Base-by-base conservation (phyloP, 306 rosid species). In the Macrotyloma uniflorum region DNA sequence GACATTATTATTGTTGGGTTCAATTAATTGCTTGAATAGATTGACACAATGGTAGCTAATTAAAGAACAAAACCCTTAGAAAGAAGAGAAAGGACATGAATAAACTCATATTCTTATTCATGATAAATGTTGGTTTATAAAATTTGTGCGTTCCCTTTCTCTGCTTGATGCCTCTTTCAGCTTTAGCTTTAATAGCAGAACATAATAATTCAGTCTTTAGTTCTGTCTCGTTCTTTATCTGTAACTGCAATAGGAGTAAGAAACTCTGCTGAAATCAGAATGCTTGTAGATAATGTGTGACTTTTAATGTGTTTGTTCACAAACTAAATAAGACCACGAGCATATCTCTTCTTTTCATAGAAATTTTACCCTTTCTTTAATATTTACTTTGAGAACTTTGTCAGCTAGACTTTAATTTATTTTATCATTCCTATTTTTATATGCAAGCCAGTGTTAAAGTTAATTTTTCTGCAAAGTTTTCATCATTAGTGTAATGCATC, bases 261-360 rank as follows among this genome's bases (percentile, higher is more conserved):
- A 45, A 57, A 64, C 73, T 58, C 74, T 49, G 58, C 46, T 55
- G 63, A 84, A 71, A 64, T 57, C 80, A 80, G 74, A 58, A 84
- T 58, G 66, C 19, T 36, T 45, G 59, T 63, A 36, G 58, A 75
- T 28, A 19, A 67, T 72, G 72, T 36, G 73, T 76, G 71, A 50
- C 83, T 73, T 80, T 85, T 81, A 30, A 81, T 73, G 75, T 72
- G 75, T 59, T 72, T 85, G 63, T 73, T 70, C 59, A 30, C 57
- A 20, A 43, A 32, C 66, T 72, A 55, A 81, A 73, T 73, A 30
- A 72, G 77, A 10, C 43, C 38, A 10, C 24, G 19, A 77, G 71
- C 50, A 73, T 72, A 67, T 85, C 75, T 85, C 85, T 85, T 81
- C 85, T 81, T 81, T 85, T 81, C 58, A 77, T 67, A 77, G 42